These are phyloP conservation scores for Bremia lactucae DNA, from an alignment of 352 stramenopile species.

Conservation along the genomic window DNA sequence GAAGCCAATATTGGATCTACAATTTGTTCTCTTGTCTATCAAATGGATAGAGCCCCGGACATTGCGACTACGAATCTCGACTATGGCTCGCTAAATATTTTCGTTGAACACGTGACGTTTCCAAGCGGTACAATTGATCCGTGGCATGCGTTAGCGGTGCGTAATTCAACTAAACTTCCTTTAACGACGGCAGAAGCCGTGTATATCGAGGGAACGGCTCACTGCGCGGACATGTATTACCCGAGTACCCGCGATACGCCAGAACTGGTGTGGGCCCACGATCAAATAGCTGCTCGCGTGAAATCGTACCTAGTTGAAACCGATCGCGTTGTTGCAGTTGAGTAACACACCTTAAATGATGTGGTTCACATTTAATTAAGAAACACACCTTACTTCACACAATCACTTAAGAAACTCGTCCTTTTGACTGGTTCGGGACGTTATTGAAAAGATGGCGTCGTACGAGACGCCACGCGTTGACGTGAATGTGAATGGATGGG, in stretches of 20 bases:
- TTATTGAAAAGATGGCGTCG: conserved; percentile 45
- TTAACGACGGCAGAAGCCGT: conserved; percentile 43
- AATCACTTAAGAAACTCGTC: no score
- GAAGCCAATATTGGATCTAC: conserved; percentile 55
- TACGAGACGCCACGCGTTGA: conserved; percentile 71
- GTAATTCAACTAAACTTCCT: conserved; percentile 53
- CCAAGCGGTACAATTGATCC: conserved; percentile 75
- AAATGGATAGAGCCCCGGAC: conserved; percentile 52
- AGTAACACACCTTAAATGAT: not conserved
- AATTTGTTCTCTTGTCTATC: conserved; percentile 77
- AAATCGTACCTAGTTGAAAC: not conserved
- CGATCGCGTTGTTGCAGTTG: not conserved
- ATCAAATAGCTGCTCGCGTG: conserved; percentile 33
- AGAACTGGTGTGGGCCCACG: conserved; percentile 53
- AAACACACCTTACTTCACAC: no score
- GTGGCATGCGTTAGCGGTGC: conserved; percentile 73
- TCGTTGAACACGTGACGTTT: conserved; percentile 74
- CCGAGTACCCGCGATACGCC: conserved; percentile 39
- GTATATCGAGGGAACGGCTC: conserved; percentile 73
- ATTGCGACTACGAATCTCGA: conserved; percentile 54
- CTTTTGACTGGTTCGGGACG: conserved; percentile 18
- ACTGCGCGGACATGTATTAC: conserved; percentile 80
- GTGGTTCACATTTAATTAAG: no score
- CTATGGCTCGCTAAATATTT: conserved; percentile 67
- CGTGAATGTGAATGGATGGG: conserved; percentile 78